Evolutionary conservation across 495 filamentous ascomycete genomes (phyloP).

Genomic region (Clavariopsis aquatica): DNA sequence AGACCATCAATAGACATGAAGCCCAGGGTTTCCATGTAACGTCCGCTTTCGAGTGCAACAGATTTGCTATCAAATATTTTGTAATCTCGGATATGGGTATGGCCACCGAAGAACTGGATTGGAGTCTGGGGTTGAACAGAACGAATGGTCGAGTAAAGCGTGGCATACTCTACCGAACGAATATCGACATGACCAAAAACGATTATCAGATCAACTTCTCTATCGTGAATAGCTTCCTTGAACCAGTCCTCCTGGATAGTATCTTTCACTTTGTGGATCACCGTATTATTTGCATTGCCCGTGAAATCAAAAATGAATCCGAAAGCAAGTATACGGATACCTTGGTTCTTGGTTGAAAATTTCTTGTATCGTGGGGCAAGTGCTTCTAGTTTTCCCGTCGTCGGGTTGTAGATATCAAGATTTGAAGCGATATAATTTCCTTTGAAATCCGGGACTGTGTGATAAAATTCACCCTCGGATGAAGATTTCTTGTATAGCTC

Average conservation of each 20-base stretch:
- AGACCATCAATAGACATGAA: conserved; percentile 86
- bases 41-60: conserved; percentile 81
- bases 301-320: conserved; percentile 95
- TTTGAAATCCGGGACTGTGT: conserved; percentile 42
- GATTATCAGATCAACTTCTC: conserved; percentile 81
- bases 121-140: conserved; percentile 74
- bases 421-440: conserved; percentile 84
- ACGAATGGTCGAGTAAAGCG: conserved; percentile 77
- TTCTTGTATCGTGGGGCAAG: conserved; percentile 81
- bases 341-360: conserved; percentile 85
- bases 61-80: conserved; percentile 77
- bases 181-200: conserved; percentile 85
- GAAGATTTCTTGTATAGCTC: conserved; percentile 84
- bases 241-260: conserved; percentile 88
- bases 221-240: conserved; percentile 75
- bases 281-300: conserved; percentile 83
- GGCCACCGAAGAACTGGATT: conserved; percentile 92
- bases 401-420: conserved; percentile 79
- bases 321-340: conserved; percentile 80
- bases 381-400: conserved; percentile 67
- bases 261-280: conserved; percentile 74
- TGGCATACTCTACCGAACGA: conserved; percentile 72
- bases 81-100: conserved; percentile 87
- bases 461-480: conserved; percentile 71
- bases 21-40: conserved; percentile 97